Conservation (phyloP, 352 stramenopile genomes). For the Phytophthora ohioensis region DNA sequence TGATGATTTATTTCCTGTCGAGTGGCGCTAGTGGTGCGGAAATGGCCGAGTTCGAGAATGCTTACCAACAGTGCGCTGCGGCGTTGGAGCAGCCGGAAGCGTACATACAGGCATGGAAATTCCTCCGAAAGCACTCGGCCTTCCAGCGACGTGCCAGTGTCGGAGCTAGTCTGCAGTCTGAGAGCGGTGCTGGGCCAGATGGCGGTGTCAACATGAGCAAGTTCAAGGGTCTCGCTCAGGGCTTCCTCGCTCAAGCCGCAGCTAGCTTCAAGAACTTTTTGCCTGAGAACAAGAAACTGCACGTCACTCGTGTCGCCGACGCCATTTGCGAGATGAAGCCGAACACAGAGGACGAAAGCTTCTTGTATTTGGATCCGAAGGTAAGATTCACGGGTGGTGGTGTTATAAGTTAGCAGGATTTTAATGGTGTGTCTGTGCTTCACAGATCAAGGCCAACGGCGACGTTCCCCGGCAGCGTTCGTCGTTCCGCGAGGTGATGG, state of each 20-base stretch:
- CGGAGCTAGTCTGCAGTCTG: slow-evolving; percentile 51
- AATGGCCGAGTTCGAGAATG: slow-evolving; percentile 80
- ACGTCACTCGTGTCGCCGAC: slow-evolving; percentile 83
- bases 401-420: background rate
- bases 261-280: slow-evolving; percentile 91
- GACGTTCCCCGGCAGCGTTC: slow-evolving; percentile 79
- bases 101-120: slow-evolving; percentile 75
- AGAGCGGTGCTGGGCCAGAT: slow-evolving; percentile 37
- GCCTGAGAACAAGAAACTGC: slow-evolving; percentile 89
- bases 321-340: slow-evolving; percentile 85
- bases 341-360: slow-evolving; percentile 86
- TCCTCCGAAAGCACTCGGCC: slow-evolving; percentile 83
- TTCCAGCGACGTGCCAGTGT: slow-evolving; percentile 86
- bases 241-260: slow-evolving; percentile 80
- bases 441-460: slow-evolving; percentile 75
- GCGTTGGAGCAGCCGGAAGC: slow-evolving; percentile 45
- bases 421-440: background rate
- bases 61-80: slow-evolving; percentile 66
- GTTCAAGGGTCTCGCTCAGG: slow-evolving; percentile 86
- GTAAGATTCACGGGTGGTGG: slow-evolving; percentile 24
- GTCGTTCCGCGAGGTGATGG: slow-evolving; percentile 83
- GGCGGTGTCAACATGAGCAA: slow-evolving; percentile 78
- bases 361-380: slow-evolving; percentile 90
- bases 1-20: slow-evolving; percentile 91
- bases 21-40: slow-evolving; percentile 73